Evolutionary conservation across 805 yeast genomes (phyloP).

Genomic region (Spathaspora girioi): DNA sequence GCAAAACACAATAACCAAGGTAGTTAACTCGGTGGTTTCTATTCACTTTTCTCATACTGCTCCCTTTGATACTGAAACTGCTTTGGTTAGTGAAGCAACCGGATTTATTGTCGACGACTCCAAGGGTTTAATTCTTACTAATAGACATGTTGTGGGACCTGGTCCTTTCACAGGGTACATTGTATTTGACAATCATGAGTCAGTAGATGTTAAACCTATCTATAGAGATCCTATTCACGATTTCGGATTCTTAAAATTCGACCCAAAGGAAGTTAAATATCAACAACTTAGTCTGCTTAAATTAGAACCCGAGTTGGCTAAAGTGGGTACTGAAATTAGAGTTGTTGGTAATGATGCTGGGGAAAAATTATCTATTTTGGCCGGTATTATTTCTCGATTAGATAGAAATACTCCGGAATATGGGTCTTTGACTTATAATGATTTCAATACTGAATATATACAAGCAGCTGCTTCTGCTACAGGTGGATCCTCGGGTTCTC

Average conservation of each 20-base stretch:
- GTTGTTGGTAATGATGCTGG: constrained; percentile 98
- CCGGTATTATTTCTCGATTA: constrained; percentile 80
- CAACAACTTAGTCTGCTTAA: constrained; percentile 65
- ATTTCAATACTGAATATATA: constrained; percentile 89
- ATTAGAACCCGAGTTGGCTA: constrained; percentile 76
- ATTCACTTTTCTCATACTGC: constrained; percentile 86
- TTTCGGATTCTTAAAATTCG: constrained; percentile 82
- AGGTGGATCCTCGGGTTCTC: constrained; percentile 95
- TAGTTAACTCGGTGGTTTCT: constrained; percentile 83
- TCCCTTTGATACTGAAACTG: constrained; percentile 80
- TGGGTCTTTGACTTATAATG: constrained; percentile 83
- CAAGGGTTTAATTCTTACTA: constrained; percentile 81
- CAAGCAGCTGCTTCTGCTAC: constrained; percentile 96
- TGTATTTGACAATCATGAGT: constrained; percentile 92
- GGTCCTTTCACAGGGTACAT: constrained; percentile 93
- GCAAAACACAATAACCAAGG: constrained; percentile 78
- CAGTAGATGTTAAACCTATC: constrained; percentile 77
- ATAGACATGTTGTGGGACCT: constrained; percentile 93
- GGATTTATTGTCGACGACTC: constrained; percentile 89
- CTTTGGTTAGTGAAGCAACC: constrained; percentile 85
- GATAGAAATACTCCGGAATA: constrained; percentile 95
- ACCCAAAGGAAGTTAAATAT: constrained; percentile 68
- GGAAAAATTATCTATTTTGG: constrained; percentile 81
- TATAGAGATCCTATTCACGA: constrained; percentile 95
- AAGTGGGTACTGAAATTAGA: constrained; percentile 89